Percentiles rank a stretch among this genome's conserved stretches.
These are phyloP conservation scores for Crepidotus variabilis DNA, from an alignment of 768 basidiomycete species.

Conservation along the genomic window DNA sequence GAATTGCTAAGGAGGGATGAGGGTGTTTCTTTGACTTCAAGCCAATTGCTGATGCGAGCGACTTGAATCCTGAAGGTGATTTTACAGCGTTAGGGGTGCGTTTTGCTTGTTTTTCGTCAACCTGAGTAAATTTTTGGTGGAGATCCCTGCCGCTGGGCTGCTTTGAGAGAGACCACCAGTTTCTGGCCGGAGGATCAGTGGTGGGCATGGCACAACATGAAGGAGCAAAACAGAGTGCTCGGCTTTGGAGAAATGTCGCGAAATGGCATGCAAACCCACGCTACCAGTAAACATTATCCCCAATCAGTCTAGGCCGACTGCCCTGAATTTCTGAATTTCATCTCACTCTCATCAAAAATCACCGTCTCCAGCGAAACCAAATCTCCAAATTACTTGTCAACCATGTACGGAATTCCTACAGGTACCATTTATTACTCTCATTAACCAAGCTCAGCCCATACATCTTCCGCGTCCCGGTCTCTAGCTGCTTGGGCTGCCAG, in stretches of 20 bases:
- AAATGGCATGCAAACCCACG: slow-evolving; percentile 28
- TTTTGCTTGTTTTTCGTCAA: slow-evolving; percentile 25
- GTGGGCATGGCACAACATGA: slow-evolving; percentile 31
- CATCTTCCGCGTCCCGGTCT: slow-evolving; percentile 62
- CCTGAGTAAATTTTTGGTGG: slow-evolving; percentile 17
- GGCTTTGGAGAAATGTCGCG: slow-evolving; percentile 23
- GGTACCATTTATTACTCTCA: neutral
- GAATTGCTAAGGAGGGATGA: slow-evolving; percentile 43
- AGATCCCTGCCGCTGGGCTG: slow-evolving; percentile 27
- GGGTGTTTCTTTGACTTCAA: slow-evolving; percentile 61
- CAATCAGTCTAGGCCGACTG: slow-evolving; percentile 1
- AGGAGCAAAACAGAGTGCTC: slow-evolving; percentile 20
- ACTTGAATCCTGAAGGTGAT: slow-evolving; percentile 39
- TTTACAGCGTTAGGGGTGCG: slow-evolving; percentile 22
- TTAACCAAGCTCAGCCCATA: slow-evolving; percentile 68
- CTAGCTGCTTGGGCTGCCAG: slow-evolving; percentile 48
- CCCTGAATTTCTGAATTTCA: slow-evolving; percentile 5
- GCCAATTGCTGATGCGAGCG: slow-evolving; percentile 58
- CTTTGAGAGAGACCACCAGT: slow-evolving; percentile 44
- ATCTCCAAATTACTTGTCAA: too few species aligned
- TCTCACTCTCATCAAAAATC: neutral
- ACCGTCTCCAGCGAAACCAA: slow-evolving; percentile 3
- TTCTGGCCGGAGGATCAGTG: slow-evolving; percentile 30
- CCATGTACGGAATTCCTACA: too few species aligned
- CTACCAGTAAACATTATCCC: slow-evolving; percentile 11